Conservation (phyloP, 768 basidiomycete genomes). For the Boletus subcaerulescens region DNA sequence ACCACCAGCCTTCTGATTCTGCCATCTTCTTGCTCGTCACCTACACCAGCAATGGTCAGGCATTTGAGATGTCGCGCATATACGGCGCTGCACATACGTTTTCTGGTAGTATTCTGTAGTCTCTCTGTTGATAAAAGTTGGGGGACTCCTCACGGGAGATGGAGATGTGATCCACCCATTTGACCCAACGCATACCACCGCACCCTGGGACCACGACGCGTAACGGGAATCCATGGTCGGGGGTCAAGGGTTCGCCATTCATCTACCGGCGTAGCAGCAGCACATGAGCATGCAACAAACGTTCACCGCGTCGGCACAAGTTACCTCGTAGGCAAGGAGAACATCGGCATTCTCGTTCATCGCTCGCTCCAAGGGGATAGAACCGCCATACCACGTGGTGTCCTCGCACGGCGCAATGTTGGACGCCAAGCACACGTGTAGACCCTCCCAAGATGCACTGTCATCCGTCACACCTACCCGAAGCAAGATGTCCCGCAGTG, state of each 20-base stretch:
- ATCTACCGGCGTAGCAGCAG: constrained; percentile 36
- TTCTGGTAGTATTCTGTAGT: constrained; percentile 65
- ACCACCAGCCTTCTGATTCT: constrained; percentile 40
- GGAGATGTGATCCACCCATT: constrained; percentile 66
- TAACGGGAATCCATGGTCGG: constrained; percentile 64
- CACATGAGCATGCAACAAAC: neutral
- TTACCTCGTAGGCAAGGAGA: constrained; percentile 60
- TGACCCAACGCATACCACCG: constrained; percentile 71
- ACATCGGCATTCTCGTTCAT: constrained; percentile 47
- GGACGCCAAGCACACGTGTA: constrained; percentile 61
- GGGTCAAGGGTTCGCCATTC: constrained; percentile 56
- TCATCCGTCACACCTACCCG: constrained; percentile 37
- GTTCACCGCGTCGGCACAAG: too few relatives aligned
- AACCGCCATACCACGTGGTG: constrained; percentile 60
- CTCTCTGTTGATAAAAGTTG: constrained; percentile 70
- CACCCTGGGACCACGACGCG: constrained; percentile 68
- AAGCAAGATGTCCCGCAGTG: constrained; percentile 54
- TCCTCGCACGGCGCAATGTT: constrained; percentile 60
- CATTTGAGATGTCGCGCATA: neutral
- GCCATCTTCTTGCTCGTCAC: constrained; percentile 27
- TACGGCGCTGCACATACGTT: constrained; percentile 31
- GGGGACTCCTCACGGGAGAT: constrained; percentile 53
- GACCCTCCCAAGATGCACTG: constrained; percentile 18
- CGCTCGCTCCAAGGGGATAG: constrained; percentile 54
- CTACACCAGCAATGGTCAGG: constrained; percentile 7